Conservation (phyloP, 2,329 filamentous ascomycete genomes). For the Didymosphaeria variabile region DNA sequence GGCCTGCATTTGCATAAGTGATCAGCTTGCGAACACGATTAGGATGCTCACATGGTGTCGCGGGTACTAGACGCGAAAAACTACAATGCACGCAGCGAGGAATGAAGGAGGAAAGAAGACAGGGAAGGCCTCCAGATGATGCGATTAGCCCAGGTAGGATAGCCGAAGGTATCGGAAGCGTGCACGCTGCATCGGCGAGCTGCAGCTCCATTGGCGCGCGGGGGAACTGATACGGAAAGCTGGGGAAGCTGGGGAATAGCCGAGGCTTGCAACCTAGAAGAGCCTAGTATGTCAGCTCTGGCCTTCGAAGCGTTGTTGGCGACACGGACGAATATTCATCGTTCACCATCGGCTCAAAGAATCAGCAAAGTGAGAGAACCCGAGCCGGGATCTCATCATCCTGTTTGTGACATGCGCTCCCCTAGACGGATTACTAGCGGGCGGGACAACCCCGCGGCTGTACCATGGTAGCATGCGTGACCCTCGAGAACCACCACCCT, state of each 20-base stretch:
- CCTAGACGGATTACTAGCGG: background rate
- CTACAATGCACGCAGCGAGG: background rate
- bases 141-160: background rate
- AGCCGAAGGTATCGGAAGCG: background rate
- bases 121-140: background rate
- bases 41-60: constrained; percentile 3
- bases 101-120: background rate
- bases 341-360: background rate
- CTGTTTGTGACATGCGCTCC: background rate
- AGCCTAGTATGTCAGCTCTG: background rate
- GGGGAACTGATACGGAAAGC: constrained; percentile 8
- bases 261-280: constrained; percentile 6
- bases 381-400: background rate
- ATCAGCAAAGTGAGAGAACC: background rate
- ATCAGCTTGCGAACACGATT: background rate
- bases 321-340: background rate
- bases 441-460: background rate
- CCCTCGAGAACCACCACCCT: background rate
- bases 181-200: constrained; percentile 3
- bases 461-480: background rate
- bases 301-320: background rate
- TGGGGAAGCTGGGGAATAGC: constrained; percentile 12
- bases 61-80: background rate
- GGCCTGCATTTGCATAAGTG: constrained; percentile 46
- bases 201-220: constrained; percentile 2